Percentiles rank a stretch among this genome's conserved stretches.
phyloP scores from a whole-genome alignment of 768 basidiomycete species.

The Russula brevipes region DNA sequence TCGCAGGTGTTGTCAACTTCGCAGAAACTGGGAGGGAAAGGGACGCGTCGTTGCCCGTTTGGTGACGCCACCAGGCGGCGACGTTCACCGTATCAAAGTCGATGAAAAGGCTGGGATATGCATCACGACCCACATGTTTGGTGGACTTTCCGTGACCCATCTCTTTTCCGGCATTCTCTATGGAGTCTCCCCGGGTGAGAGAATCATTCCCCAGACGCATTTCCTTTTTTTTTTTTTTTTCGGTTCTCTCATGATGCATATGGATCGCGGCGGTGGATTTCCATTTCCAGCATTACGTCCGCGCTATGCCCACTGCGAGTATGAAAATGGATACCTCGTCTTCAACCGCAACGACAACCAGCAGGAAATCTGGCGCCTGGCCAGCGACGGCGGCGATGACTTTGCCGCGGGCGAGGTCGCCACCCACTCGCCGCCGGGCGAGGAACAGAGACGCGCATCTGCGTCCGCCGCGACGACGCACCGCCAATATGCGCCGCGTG shows the following conservation, averaged over 20 bases:
- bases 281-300: conserved; percentile 46
- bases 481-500: conserved; percentile 30
- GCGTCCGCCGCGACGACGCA: conserved; percentile 24
- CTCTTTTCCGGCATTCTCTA: conserved; percentile 44
- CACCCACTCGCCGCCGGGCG: conserved; percentile 2
- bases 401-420: conserved; percentile 12
- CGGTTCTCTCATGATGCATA: background rate
- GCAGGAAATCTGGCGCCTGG: conserved; percentile 69
- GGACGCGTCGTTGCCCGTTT: conserved; percentile 38
- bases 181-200: conserved; percentile 58
- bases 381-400: conserved; percentile 27
- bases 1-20: conserved; percentile 40
- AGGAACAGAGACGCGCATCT: conserved; percentile 32
- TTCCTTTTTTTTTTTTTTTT: background rate
- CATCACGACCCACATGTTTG: conserved; percentile 50
- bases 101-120: conserved; percentile 58
- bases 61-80: conserved; percentile 33
- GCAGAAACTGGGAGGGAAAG: conserved; percentile 52
- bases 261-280: background rate
- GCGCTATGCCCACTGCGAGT: conserved; percentile 64
- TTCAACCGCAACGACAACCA: conserved; percentile 54
- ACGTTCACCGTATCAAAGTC: conserved; percentile 71
- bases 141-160: conserved; percentile 58
- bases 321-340: conserved; percentile 62
- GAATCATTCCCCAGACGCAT: background rate